Evolutionary conservation across 2,329 filamentous ascomycete species (phyloP).

Genomic region (Akanthomyces muscarius): DNA sequence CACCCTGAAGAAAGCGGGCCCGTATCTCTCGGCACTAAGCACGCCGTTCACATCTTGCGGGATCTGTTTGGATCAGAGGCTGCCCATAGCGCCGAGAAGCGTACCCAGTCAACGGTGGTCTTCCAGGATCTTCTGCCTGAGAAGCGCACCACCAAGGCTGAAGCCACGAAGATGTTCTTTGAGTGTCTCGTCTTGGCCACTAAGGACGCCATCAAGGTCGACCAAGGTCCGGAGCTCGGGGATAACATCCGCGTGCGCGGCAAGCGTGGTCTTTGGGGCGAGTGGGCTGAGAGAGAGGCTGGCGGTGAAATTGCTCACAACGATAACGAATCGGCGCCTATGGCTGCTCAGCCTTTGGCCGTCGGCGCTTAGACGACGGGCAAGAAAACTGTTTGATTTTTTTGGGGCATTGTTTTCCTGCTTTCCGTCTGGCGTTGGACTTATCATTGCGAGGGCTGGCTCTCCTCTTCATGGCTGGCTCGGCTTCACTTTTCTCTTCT

Average conservation of each 20-base stretch:
- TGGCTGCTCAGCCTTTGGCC: constrained; percentile 24
- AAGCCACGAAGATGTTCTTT: constrained; percentile 99
- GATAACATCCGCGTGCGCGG: constrained; percentile 78
- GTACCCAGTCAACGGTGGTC: constrained; percentile 71
- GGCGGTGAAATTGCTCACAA: constrained; percentile 58
- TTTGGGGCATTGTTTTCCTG: constrained; percentile 1
- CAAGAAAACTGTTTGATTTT: background rate
- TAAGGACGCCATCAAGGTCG: constrained; percentile 96
- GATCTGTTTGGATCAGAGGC: constrained; percentile 77
- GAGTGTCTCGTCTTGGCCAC: constrained; percentile 93
- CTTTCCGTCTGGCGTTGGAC: constrained; percentile 13
- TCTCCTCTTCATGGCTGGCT: background rate
- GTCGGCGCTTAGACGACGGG: constrained; percentile 22
- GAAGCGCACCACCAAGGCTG: constrained; percentile 71
- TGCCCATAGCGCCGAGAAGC: constrained; percentile 64
- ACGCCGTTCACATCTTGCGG: constrained; percentile 89
- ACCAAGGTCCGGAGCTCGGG: constrained; percentile 75
- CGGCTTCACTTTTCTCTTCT: background rate
- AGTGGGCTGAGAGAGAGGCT: constrained; percentile 81
- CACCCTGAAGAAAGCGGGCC: constrained; percentile 81
- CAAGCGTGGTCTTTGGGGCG: constrained; percentile 94
- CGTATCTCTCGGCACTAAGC: constrained; percentile 86
- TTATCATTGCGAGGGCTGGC: constrained; percentile 7
- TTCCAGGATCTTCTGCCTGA: constrained; percentile 93
- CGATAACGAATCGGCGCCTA: constrained; percentile 34